These are phyloP conservation scores for Oryza punctata DNA, from an alignment of 176 grass and related monocot species.

Conservation along the genomic window DNA sequence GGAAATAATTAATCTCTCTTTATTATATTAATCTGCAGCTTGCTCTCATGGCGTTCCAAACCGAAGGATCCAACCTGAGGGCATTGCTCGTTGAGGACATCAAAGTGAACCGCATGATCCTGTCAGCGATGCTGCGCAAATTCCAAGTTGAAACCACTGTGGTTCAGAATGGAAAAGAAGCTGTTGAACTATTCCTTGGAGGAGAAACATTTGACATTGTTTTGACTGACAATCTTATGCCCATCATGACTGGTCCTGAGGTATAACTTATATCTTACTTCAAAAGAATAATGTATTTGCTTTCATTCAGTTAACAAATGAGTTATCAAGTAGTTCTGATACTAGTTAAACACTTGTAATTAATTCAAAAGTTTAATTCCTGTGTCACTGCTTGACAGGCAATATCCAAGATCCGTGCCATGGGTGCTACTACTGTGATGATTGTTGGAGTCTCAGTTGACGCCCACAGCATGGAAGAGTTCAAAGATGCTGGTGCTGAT, in stretches of 20 bases:
- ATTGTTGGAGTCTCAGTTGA: conserved; percentile 41
- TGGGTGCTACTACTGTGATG: conserved; percentile 28
- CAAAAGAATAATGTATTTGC: neutral
- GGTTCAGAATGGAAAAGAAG: conserved; percentile 37
- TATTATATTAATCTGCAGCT: neutral
- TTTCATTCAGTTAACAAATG: neutral
- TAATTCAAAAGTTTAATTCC: neutral
- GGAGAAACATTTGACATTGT: conserved; percentile 42
- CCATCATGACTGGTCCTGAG: conserved; percentile 35
- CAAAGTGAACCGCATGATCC: neutral
- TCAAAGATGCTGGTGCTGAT: conserved; percentile 31
- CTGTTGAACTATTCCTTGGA: conserved; percentile 28
- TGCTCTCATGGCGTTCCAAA: neutral
- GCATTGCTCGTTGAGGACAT: conserved; percentile 31
- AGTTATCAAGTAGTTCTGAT: neutral
- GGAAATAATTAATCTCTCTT: neutral
- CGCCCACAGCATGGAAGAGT: neutral
- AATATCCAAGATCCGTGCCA: conserved; percentile 37
- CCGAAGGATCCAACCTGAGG: neutral
- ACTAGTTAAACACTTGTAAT: neutral
- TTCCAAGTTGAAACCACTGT: neutral
- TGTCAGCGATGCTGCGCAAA: neutral
- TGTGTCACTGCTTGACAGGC: neutral
- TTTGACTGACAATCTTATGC: conserved; percentile 36
- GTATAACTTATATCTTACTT: neutral